Base-by-base conservation (phyloP, 2,329 filamentous ascomycete genomes). In the Phyllosticta paracitricarpa region DNA sequence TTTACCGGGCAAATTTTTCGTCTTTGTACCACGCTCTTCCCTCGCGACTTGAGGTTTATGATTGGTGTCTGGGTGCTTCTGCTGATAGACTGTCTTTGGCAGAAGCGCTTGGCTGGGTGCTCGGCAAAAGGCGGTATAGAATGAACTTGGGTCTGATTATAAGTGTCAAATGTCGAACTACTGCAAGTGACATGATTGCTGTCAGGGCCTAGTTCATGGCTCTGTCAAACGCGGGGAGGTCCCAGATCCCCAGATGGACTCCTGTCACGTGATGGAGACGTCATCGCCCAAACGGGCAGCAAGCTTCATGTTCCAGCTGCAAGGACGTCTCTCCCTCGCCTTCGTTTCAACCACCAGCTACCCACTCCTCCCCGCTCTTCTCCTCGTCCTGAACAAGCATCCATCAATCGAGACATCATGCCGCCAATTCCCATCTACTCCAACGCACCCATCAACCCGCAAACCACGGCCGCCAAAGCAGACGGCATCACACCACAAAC, bases 391-490 rank as follows among this genome's bases (percentile, higher is more conserved):
- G n/a, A n/a, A 61, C 54, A 48, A 12, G 26, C 19, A 19, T 24
- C 28, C 26, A 57, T 24, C 22, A 51, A 48, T 35, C 35, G 61
- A 57, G 52, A 58, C 62, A 74, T 51, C 10, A 80, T 80, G 78
- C 76, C 77, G 12, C 77, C 77, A 12, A 75, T 80, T 54, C 76
- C 71, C 53, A 72, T 79, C 61, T 76, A 79, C 72, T 75, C 75
- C 61, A 71, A 79, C 64, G 73, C 73, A 25, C 78, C 78, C 58
- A 79, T 80, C 64, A 70, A 70, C 12, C 71, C 77, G 4, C 64
- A 63, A 14, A 63, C 65, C 19, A 56, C 64, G 14, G 65, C 63
- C 12, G 57, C 65, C 30, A 64, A 65, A 25, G 57, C 65, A n/a
- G 52, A 58, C 25, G 24, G 66, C 66, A 54, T 56, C 17, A 63